Evolutionary conservation across 2,329 filamentous ascomycete genomes (phyloP), one percentile per base, ranked within the genome.

Genomic region (Chaetomiaceae sp.): DNA sequence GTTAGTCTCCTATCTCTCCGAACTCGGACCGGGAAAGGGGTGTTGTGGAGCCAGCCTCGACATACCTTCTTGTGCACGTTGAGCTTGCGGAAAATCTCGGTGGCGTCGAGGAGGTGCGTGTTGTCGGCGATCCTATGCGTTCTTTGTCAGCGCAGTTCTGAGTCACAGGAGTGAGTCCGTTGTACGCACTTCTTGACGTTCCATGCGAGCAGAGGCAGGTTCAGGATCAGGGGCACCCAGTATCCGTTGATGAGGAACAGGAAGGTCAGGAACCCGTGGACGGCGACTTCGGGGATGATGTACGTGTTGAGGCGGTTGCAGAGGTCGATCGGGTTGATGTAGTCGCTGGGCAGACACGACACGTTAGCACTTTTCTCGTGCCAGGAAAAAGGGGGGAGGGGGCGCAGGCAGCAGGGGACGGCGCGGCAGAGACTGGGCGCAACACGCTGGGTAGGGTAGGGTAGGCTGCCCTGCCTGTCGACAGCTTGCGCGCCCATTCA

Each of bases 301-400:
- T 99, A 99, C 71, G 92, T 95, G 82, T 99, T 99, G 65, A 99
- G 87, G 67, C 94, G 91, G 85, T 99, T 99, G 88, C 94, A 99
- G 63, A 99, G 91, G 68, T 99, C 94, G 78, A 99, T 99, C 42
- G 94, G 94, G 80, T 99, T 99, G 78, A 99, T 99, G 77, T 99
- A 99, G 77, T 99, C 94, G 77, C 91, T 96, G 69, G 55, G 36
- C 38, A 46, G 14, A 39, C 38, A 39, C 1, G 12, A 34, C 15
- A 23, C 7, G 48, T 57, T 55, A 64, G 53, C 45, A 48, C 37
- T 31, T 9, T 11, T 23, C 15, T 11, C 11, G 31, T 34, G n/a
- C 9, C 11, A 20, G 2, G 29, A 8, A 11, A 31, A 12, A 31
- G n/a, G n/a, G n/a, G n/a, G n/a, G 4, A 29, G 23, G 17, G 27